Evolutionary conservation across 2,329 filamentous ascomycete species (phyloP), one percentile per base, ranked within the genome.

Genomic region (Alternaria incomplexa): DNA sequence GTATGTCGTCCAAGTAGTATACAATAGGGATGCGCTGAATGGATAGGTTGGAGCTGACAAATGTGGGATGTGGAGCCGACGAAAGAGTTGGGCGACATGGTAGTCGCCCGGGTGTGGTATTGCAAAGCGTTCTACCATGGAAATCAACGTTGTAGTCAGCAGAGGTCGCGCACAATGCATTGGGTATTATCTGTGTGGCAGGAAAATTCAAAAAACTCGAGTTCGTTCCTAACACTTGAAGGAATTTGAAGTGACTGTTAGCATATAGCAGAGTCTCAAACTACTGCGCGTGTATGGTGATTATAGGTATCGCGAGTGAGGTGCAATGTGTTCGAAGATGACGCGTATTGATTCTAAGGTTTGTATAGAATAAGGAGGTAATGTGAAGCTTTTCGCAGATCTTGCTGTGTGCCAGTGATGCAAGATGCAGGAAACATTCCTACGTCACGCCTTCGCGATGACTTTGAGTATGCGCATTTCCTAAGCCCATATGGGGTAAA

Each of bases 291-390:
- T 40, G n/a, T 40, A 11, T n/a, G 2, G 1, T 6, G 36, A 40
- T 17, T 3, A 17, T 17, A 11, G 1, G 1, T 40, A 0, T 40
- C 3, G 15, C 1, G 3, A 40, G 2, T 40, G 2, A 40, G 11
- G 36, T 40, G 15, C 8, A 1, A 40, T 17, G 8, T 1, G 2
- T 17, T 40, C 36, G 5, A 40, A 1, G 5, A 40, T 1, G 17
- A 17, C n/a, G 15, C 15, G 36, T 40, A 17, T 17, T 3, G 2
- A 11, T 40, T n/a, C 8, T 17, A 17, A 40, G 0, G 0, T 9
- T 1, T 40, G 36, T 40, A 3, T 40, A 2, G 17, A 3, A 40
- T 0, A 17, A 40, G 17, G 36, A 40, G 1, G 4, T n/a, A 40
- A 1, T 40, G 36, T 2, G 36, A n/a, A 40, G n/a, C 36, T 40